Evolutionary conservation across 1,284 basidiomycete species (phyloP), one percentile per base, ranked within the genome.

Genomic region (Naganishia liquefaciens): DNA sequence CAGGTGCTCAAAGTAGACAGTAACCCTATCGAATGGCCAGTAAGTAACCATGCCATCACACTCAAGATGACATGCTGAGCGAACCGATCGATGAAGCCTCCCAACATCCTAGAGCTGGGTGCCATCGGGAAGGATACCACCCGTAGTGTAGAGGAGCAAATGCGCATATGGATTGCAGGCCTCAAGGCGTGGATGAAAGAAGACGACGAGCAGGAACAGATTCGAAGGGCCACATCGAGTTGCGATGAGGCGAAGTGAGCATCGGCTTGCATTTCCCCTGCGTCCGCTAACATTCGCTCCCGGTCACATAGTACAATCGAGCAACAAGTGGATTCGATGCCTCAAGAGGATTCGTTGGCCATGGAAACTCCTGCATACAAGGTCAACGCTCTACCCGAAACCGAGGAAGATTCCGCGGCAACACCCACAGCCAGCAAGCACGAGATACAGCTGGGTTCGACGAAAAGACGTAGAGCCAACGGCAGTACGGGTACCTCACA

Each of bases 1-100:
- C 86, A 87, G 62, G 85, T 95, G 33, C 83, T 98, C 74, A 93
- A 92, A 76, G 82, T 91, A 10, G 93, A 96, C 71, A 87, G 88
- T 69, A 98, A 98, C 74, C 92, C 92, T 1, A 83, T 97, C 43
- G 87, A 92, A 76, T 98, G 93, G 93, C 95, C 95, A 1, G 79
- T 80, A 28, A 72, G 74, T 75, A 10, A 47, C 50, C 64, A 1
- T 70, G 46, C 11, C 51, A 21, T 23, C 19, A 15, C 33, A 10
- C 13, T 1, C 11, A 21, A 30, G 13, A 19, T 21, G n/a, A 19
- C n/a, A 21, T 37, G 17, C 51, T 39, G 17, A 53, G 4, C 23
- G 21, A n/a, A 49, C 3, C 23, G 21, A n/a, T 39, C 3, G 13
- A 5, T 40, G 17, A 40, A 60, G 57, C 57, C 57, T 28, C 57